Evolutionary conservation across 208 protist genomes (phyloP).

Genomic region (Leishmania gerbilli): DNA sequence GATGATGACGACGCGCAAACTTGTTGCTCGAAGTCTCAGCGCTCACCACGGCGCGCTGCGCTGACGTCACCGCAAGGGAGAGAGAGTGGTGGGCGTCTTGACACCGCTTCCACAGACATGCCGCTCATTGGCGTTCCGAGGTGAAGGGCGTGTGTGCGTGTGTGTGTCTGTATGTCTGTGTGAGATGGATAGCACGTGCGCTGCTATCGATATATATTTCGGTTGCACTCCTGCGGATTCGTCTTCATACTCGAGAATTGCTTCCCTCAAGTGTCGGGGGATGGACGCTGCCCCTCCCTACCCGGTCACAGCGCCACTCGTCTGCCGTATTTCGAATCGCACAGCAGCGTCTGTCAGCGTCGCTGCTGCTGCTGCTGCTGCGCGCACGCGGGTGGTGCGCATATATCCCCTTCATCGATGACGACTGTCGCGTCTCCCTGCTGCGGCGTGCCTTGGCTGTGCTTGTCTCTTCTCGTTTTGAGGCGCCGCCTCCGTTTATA

Average conservation of each 20-base stretch:
- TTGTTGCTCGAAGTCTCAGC: conserved; percentile 37
- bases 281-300: not conserved
- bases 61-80: not conserved
- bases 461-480: not conserved
- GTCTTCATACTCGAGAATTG: not conserved
- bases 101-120: not conserved
- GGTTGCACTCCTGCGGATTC: not conserved
- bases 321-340: not conserved
- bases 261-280: not conserved
- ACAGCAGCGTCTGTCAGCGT: not conserved
- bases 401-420: not conserved
- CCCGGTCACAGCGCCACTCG: not conserved
- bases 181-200: not conserved
- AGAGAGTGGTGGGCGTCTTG: not conserved
- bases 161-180: not conserved
- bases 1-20: conserved; percentile 48
- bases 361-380: not conserved
- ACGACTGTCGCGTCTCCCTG: not conserved
- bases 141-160: not conserved
- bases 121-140: not conserved
- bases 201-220: not conserved
- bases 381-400: not conserved
- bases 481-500: not conserved
- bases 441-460: not conserved
- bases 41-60: conserved; percentile 35